Base-by-base conservation (phyloP, 2,329 filamentous ascomycete genomes). In the Fusarium scirpi region DNA sequence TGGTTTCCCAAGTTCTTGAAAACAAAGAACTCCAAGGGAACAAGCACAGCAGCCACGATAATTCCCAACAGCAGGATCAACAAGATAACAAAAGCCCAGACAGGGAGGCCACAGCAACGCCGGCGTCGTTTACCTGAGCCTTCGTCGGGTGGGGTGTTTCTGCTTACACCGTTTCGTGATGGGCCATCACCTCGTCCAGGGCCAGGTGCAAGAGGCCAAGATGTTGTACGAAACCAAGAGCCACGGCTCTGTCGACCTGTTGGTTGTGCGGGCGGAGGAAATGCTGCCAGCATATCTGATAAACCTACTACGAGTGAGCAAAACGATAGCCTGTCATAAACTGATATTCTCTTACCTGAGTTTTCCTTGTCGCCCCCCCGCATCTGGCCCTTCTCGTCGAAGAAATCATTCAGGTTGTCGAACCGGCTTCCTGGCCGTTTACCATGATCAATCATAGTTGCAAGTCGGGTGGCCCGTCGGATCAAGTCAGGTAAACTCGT, bases 401-500 rank as follows among this genome's bases (percentile, higher is more conserved):
- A 81, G 62, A 85, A 89, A 66, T 86, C 84, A 43, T 81, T 81
- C 16, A 89, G 76, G 22, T 86, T 85, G 44, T 87, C 85, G 51
- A 89, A 81, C 18, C 86, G 84, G 74, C 89, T 91, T 24, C 83
- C 87, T 29, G 89, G 89, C 71, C 89, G 83, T 69, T 84, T 91
- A 15, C 95, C 95, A 70, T 90, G 90, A 75, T 98, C 95, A 62
- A 99, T 90, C 80, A 97, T 94, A 0, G 93, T 89, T 18, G 94
- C 95, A 40, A 98, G 83, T 70, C 89, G 90, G 1, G 95, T 98
- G 13, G 96, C 96, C 73, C 96, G 89, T 75, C 90, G 87, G 72
- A 99, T 98, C 65, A 99, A 83, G 78, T 98, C 96, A 0, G 94
- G 92, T 63, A 99, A 83, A 80, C 94, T 98, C 3, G 96, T 98